Conservation (phyloP, 1,139 yeast species). For the Sugiyamaella castrensis region DNA sequence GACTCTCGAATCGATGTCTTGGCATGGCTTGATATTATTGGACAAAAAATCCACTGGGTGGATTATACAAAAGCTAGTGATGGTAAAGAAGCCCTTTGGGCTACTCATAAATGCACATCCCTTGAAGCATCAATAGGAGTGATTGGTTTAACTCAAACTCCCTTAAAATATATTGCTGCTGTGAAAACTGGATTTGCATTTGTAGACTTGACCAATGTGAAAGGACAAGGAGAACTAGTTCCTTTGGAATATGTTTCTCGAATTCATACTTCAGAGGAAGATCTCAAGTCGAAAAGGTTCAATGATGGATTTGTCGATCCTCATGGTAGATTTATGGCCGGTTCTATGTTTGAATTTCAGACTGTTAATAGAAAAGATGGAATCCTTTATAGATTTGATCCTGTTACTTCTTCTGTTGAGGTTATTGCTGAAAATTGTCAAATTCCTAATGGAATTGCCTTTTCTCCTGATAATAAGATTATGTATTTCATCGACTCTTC, state of each 20-base stretch:
- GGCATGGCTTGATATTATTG: conserved; percentile 36
- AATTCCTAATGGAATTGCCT: conserved; percentile 68
- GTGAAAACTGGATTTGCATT: conserved; percentile 33
- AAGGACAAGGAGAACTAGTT: conserved; percentile 25
- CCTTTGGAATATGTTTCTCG: conserved; percentile 19
- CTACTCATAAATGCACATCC: conserved; percentile 24
- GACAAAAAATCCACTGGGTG: conserved; percentile 31
- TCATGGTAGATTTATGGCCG: conserved; percentile 36
- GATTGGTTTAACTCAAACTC: conserved; percentile 32
- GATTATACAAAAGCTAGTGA: conserved; percentile 22
- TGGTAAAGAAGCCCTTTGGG: conserved; percentile 17
- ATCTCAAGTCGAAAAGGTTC: conserved; percentile 26
- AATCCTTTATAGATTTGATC: conserved; percentile 28
- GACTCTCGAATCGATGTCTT: conserved; percentile 31
- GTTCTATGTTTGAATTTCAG: conserved; percentile 31
- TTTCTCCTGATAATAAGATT: conserved; percentile 49
- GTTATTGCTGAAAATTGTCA: conserved; percentile 21
- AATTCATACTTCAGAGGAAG: conserved; percentile 18
- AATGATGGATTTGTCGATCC: conserved; percentile 40
- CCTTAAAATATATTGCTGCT: conserved; percentile 32
- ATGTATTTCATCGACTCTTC: conserved; percentile 75
- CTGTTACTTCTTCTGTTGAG: conserved; percentile 1
- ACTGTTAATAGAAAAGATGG: conserved; percentile 28
- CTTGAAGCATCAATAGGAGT: conserved; percentile 32
- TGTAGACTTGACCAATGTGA: conserved; percentile 26